Base-by-base conservation (phyloP, 768 basidiomycete genomes). In the Suillus clintonianus region DNA sequence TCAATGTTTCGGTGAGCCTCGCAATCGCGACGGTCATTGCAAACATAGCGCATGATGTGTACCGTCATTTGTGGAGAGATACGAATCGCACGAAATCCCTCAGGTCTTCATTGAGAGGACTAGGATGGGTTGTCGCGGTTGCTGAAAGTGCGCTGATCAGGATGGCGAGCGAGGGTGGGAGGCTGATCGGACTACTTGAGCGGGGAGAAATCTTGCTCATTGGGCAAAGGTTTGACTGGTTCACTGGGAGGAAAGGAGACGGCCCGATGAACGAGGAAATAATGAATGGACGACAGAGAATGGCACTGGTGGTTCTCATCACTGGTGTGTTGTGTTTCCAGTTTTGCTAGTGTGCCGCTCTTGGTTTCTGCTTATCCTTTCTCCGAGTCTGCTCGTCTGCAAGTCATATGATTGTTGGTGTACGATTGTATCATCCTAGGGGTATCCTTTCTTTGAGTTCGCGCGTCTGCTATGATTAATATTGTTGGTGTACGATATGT, bases 151-250 rank as follows among this genome's bases (percentile, higher is more conserved):
- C 84, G 0, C 47, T 85, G 10, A 80, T 88, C 50, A 77, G 86
- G 30, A 76, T 88, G 72, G 76, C 76, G 24, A 84, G 80, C 43
- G 86, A 88, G 62, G 70, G 76, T 51, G 86, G 85, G 0, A 77
- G 85, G 9, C 41, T 78, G 0, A 72, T 80, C 2, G 85, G 86
- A 2, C 65, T 83, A 17, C 22, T 86, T 10, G 76, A 77, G 55
- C 71, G 84, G n/a, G 65, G 79, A 0, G 85, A 87, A 65, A 73
- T 74, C 7, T 6, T 13, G 2, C 64, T 68, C 1, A 56, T 86
- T 22, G 79, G 81, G 0, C 67, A 62, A 32, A 70, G 86, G 7
- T 88, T 88, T 57, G 86, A 87, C 59, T 87, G 85, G 85, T 88
- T 87, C 62, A 72, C 81, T 0, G 77, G 80, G 9, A 69, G 80